Percentiles rank a stretch among this genome's conserved stretches.
Conservation (phyloP, 2,329 filamentous ascomycete genomes). For the Triangularia verruculosa region DNA sequence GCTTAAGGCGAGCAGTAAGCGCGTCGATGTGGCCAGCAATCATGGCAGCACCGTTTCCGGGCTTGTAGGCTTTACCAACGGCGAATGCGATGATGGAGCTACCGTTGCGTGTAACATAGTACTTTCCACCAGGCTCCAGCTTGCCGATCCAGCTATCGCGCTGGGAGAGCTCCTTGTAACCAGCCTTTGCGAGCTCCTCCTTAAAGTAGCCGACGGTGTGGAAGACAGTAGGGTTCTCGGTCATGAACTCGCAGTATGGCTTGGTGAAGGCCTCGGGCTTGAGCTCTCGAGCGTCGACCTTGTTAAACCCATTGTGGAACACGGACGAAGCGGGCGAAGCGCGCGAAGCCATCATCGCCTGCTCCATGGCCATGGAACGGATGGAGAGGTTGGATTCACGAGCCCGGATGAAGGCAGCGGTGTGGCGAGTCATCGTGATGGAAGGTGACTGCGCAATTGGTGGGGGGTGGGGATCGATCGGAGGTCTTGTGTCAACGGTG, state of each 20-base stretch:
- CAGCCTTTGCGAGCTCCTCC: conserved; percentile 65
- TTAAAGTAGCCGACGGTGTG: conserved; percentile 82
- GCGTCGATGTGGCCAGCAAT: conserved; percentile 92
- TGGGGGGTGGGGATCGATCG: background rate
- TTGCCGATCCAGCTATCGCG: conserved; percentile 73
- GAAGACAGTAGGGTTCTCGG: conserved; percentile 87
- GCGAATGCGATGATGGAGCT: conserved; percentile 82
- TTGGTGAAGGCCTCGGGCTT: conserved; percentile 68
- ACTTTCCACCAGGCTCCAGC: conserved; percentile 78
- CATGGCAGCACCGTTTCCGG: conserved; percentile 84
- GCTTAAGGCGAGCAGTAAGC: conserved; percentile 86
- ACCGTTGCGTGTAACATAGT: conserved; percentile 82
- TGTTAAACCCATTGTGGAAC: conserved; percentile 14
- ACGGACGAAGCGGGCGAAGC: conserved; percentile 3
- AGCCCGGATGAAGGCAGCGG: conserved; percentile 43
- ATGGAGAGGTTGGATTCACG: conserved; percentile 46
- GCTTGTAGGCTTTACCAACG: conserved; percentile 74
- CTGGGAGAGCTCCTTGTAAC: conserved; percentile 76
- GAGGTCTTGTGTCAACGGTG: background rate
- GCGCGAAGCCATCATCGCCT: conserved; percentile 29
- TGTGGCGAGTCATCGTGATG: conserved; percentile 43
- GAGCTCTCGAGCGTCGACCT: conserved; percentile 31
- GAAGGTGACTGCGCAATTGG: background rate
- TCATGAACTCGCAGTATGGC: conserved; percentile 85
- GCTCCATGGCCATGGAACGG: conserved; percentile 39